phyloP scores from a whole-genome alignment of 208 protist genomes.

The Strigomonas culicis region DNA sequence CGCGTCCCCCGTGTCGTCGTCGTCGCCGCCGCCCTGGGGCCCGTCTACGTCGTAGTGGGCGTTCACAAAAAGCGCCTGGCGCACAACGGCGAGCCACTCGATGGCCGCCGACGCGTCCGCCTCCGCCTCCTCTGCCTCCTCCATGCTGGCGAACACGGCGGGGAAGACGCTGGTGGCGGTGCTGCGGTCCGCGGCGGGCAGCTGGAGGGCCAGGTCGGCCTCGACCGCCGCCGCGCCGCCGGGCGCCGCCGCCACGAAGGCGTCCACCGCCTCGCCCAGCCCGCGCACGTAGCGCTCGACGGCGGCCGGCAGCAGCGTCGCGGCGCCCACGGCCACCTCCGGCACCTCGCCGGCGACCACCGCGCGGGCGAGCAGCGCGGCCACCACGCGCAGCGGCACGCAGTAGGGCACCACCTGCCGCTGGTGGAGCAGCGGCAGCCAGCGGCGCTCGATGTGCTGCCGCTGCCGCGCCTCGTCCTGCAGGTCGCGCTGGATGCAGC shows the following conservation, averaged over 20 bases:
- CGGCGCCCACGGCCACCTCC: background rate
- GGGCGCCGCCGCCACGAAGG: background rate
- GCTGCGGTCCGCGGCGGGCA: too few relatives aligned
- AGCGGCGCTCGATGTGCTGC: constrained; percentile 36
- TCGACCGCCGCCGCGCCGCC: background rate
- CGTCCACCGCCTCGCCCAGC: background rate
- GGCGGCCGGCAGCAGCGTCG: background rate
- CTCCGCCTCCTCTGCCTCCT: background rate
- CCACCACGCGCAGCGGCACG: constrained; percentile 37
- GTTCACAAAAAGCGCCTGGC: constrained; percentile 10
- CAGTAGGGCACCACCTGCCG: constrained; percentile 55
- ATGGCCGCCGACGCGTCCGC: background rate
- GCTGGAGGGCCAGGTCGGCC: background rate
- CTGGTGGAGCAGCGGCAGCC: constrained; percentile 60
- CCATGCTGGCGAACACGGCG: background rate
- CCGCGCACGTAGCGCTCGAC: background rate
- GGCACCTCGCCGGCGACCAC: constrained; percentile 21
- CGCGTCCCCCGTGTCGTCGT: background rate
- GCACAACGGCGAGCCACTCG: constrained; percentile 8
- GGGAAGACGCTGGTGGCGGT: background rate
- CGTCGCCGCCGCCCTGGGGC: background rate
- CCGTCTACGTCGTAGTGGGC: background rate
- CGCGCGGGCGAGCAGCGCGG: constrained; percentile 24
- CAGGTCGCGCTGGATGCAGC: constrained; percentile 6
- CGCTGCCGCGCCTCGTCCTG: constrained; percentile 23